Base-by-base conservation (phyloP, 2,329 filamentous ascomycete species). In the Cordyceps pruinosa region DNA sequence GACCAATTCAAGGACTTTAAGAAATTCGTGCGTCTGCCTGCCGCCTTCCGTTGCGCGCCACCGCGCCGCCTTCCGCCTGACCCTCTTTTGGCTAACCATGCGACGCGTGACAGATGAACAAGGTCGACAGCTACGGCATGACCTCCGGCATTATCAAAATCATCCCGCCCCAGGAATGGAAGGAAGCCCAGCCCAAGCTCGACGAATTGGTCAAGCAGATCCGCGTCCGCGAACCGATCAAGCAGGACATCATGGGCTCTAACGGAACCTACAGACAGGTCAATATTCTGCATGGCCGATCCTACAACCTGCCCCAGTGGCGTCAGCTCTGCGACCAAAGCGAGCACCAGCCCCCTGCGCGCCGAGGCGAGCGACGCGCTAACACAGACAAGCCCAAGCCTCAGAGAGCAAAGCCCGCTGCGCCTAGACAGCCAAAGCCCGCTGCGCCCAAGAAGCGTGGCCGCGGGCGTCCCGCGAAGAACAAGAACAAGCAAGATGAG, bases 241-340 rank as follows among this genome's bases (percentile, higher is more conserved):
- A 91, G 68, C 94, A 99, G 72, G 94, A 99, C 66, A 99, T 99
- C 66, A 93, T 95, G 79, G 94, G 94, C 42, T 90, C 89, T 52
- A 90, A 93, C 68, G 95, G 94, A 57, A 95, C 90, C 57, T 99
- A 97, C 70, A 93, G 93, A 35, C 94, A 99, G 71, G 90, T 94
- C 67, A 99, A 99, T 69, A 92, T 99, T 59, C 86, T 97, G 66
- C 95, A 97, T 73, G 90, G 95, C 70, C 84, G 94, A 69, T 91
- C 91, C 15, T 99, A 99, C 76, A 99, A 97, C 65, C 78, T 99
- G 5, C 93, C 93, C 1, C 92, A 99, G 72, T 99, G 94, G 94
- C 90, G 91, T 64, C 83, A 89, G 56, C 80, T 97, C 39, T 97
- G 92, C 69, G 89, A 97, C 61, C 91, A 97, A 73, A 92, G 90